Evolutionary conservation across 306 rosid species (phyloP).

Genomic region (Mimosa pudica): DNA sequence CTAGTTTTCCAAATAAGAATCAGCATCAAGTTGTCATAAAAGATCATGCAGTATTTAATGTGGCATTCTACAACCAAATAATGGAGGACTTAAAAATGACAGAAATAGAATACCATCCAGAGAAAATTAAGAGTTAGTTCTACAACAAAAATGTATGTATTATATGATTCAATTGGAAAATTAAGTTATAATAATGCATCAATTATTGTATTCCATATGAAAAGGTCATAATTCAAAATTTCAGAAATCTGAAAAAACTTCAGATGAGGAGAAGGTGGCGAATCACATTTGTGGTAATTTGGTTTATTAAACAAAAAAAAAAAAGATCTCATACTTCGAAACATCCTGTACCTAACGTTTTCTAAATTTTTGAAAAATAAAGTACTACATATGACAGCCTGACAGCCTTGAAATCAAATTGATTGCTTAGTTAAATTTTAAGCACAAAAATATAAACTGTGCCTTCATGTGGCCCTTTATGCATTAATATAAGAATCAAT

Average conservation of each 20-base stretch:
- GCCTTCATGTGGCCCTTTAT: neutral
- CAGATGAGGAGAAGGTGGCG: neutral
- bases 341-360: neutral
- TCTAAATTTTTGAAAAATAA: neutral
- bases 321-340: neutral
- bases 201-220: no score
- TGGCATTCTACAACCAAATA: conserved; percentile 18
- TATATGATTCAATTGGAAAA: neutral
- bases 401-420: neutral
- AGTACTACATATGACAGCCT: neutral
- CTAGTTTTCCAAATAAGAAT: conserved; percentile 2
- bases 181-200: neutral
- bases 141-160: neutral
- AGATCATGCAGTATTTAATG: neutral
- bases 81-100: neutral
- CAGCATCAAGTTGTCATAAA: conserved; percentile 13
- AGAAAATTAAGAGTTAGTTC: neutral
- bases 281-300: conserved; percentile 15
- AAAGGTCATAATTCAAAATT: neutral
- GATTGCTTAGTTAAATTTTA: neutral
- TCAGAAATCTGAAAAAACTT: neutral
- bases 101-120: neutral
- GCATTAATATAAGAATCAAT: conserved; percentile 6
- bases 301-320: neutral
- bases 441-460: neutral